Percentiles rank a stretch among this genome's conserved stretches.
phyloP scores from a whole-genome alignment of 352 stramenopile genomes.

The Globisporangium spiculum region DNA sequence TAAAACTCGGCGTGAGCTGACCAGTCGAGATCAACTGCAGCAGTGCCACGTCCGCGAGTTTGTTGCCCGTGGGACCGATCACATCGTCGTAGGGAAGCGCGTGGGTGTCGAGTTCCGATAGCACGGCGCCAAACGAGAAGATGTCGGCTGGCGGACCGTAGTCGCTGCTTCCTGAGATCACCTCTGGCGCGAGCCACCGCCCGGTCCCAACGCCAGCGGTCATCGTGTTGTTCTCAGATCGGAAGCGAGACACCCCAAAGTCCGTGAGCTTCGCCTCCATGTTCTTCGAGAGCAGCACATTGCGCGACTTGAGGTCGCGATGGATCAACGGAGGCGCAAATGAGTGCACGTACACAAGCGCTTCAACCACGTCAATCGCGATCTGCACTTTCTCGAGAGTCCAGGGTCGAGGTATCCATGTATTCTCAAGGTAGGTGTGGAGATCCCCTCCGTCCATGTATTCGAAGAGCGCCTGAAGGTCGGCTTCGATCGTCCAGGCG shows the following conservation, averaged over 20 bases:
- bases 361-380: conserved; percentile 46
- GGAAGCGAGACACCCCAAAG: conserved; percentile 51
- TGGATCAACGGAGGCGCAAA: conserved; percentile 52
- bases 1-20: conserved; percentile 22
- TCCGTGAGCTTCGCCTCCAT: conserved; percentile 57
- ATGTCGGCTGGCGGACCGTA: conserved; percentile 36
- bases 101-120: conserved; percentile 51
- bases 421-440: background rate
- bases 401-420: background rate
- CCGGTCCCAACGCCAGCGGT: conserved; percentile 15
- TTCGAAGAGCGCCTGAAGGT: conserved; percentile 10
- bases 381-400: conserved; percentile 13
- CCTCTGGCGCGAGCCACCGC: conserved; percentile 8
- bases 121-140: conserved; percentile 43
- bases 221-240: conserved; percentile 49
- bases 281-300: conserved; percentile 34
- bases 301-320: conserved; percentile 60
- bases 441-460: conserved; percentile 11
- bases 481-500: conserved; percentile 3
- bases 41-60: conserved; percentile 33
- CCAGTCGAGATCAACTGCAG: conserved; percentile 34
- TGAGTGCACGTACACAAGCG: conserved; percentile 59
- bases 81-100: conserved; percentile 38
- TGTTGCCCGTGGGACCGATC: conserved; percentile 17
- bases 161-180: conserved; percentile 23